Base-by-base conservation (phyloP, 164 flowering plant species). In the Magnolia officinalis region DNA sequence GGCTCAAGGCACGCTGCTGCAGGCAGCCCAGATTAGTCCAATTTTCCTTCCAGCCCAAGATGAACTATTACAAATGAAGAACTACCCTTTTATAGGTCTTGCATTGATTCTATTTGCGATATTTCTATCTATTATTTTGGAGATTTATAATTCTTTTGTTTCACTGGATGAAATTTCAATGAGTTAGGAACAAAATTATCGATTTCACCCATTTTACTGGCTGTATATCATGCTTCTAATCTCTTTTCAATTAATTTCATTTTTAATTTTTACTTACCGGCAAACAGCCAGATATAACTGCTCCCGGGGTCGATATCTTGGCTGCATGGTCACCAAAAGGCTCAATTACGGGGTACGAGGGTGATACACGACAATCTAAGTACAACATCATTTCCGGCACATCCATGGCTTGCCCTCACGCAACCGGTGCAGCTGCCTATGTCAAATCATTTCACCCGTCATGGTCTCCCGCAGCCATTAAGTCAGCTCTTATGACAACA, bases 201-300 rank as follows among this genome's bases (percentile, higher is more conserved):
- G 4, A 10, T 58, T 11, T 58, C 61, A 58, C 61, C 11, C 11
- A 66, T 66, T 72, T 1, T 26, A 26, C 29, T 26, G 29, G 2
- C 29, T 26, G 29, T 26, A 26, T 26, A 2, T 2, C 29, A 26
- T 26, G 29, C 29, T 26, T 26, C 29, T 26, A 26, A 26, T 26
- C 29, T 26, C 29, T 26, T 26, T 26, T 2, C 29, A 26, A 26
- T 26, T 26, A 26, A 26, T 26, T 26, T 26, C 29, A 26, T 26
- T 26, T 26, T 26, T 26, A 26, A 26, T 26, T 26, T 1, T 26
- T 26, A 26, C 2, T 26, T 26, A 26, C 29, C 29, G 29, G 29
- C 58, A 52, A 2, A 49, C n/a, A 74, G 77, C 77, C 77, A 4
- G 77, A 74, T 66, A 49, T 74, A 37, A 74, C 77, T 4, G 77